Base-by-base conservation (phyloP, 2,329 filamentous ascomycete genomes). In the Monilinia vaccinii-corymbosi region DNA sequence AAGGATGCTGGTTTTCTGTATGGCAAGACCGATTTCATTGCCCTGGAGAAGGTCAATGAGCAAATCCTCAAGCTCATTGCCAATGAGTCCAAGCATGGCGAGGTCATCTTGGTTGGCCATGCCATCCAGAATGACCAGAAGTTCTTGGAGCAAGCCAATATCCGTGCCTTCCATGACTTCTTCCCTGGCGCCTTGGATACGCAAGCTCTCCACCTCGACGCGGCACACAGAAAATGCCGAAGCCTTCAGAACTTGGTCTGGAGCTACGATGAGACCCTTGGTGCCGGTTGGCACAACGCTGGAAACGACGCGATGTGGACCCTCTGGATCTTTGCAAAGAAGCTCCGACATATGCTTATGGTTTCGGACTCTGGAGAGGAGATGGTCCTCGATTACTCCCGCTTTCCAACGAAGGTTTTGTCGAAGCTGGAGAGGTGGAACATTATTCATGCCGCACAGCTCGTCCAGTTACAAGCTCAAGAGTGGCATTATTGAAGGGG, bases 281-380 rank as follows among this genome's bases (percentile, higher is more conserved):
- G 13, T 6, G 34, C n/a, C 0, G 57, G 48, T 4, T 55, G 48
- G 57, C 57, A 59, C 11, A 59, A 59, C 14, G 49, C 57, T 4
- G 57, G 57, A 0, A 59, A 59, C 5, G 57, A 59, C n/a, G 48
- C 57, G 0, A 42, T 36, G 4, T 59, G 38, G 28, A 59, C 57
- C 0, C 31, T 59, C 1, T 59, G 57, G 57, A 32, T 55, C 4
- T 18, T 47, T 28, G 51, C 36, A 0, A 59, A 46, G 4, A 55
- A 44, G 49, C 1, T 55, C 1, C 51, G 9, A 3, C 18, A 31
- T n/a, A 21, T 53, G 2, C 36, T 53, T 7, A 32, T 7, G 1
- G 4, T 21, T 18, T 53, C 50, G 3, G 36, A 32, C 9, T 53
- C 50, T 13, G 18, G 36, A 1, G 7, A 21, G 6, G 36, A 53